Base-by-base conservation (phyloP, 495 filamentous ascomycete genomes). In the Lasiosphaeris hirsuta region DNA sequence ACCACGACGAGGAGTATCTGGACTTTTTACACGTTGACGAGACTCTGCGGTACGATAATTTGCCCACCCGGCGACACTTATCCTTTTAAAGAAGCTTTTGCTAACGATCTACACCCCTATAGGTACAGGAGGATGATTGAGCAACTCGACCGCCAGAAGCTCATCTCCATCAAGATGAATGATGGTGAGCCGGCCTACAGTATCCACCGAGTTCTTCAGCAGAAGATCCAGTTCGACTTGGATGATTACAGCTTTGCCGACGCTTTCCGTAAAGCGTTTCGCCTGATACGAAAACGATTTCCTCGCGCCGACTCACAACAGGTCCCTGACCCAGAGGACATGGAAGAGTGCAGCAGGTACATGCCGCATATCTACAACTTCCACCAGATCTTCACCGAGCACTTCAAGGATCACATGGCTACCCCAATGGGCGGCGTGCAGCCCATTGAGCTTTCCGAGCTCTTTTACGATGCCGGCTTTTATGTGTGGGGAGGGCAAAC, bases 401-500 rank as follows among this genome's bases (percentile, higher is more conserved):
- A 46, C 19, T 35, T 14, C 33, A 42, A 36, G 6, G 40, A 39
- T 1, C 17, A 39, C 17, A 30, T 40, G 10, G 15, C 41, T 1
- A 39, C 17, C 13, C 18, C 45, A 10, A 36, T 36, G 23, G 46
- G 19, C 7, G 51, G 58, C 6, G 35, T 35, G 6, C 47, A 54
- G 8, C 55, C 51, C 5, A 9, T 58, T 18, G 46, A 64, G 36
- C 50, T 70, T 3, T 63, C 68, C 1, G 14, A 51, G 51, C 57
- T 70, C 1, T 63, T 70, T 51, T 65, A 61, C 17, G 68, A 70
- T 42, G 66, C 54, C 9, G 68, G 63, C 2, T 63, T 67, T 34
- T 49, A 63, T 38, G 41, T 69, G 17, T 70, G 63, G 63, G 50
- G 42, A n/a, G 48, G 54, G 1, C 52, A 56, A 11, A 54, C 59